Evolutionary conservation across 1,139 yeast genomes (phyloP).

Genomic region (Protomyces pachydermus): DNA sequence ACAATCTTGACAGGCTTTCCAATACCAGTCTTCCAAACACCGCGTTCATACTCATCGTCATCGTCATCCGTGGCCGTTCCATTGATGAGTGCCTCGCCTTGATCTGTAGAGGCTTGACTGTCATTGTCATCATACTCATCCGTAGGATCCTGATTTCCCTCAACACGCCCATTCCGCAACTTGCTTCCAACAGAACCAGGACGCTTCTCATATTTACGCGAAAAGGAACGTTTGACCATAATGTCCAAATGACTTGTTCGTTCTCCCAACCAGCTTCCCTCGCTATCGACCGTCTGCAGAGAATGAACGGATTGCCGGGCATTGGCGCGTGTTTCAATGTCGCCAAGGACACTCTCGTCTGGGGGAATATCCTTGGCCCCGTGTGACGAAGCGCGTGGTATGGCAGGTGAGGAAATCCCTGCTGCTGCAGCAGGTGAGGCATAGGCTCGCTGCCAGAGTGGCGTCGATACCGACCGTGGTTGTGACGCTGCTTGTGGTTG

Average conservation of each 20-base stretch:
- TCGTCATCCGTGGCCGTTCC: neutral
- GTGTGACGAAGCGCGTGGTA: neutral
- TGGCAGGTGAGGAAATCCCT: neutral
- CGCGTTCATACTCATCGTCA: constrained; percentile 22
- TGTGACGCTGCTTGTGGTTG: neutral
- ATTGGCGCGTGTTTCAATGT: neutral
- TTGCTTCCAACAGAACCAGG: neutral
- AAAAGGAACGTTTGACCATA: constrained; percentile 16
- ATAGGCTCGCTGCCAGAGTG: neutral
- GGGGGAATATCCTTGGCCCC: neutral
- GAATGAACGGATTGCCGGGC: constrained; percentile 8
- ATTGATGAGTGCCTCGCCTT: neutral
- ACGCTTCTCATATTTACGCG: constrained; percentile 2
- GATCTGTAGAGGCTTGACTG: neutral
- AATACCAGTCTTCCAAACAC: constrained; percentile 20
- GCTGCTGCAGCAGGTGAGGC: neutral
- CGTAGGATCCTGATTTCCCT: neutral
- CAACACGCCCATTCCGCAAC: neutral
- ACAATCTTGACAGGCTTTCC: constrained; percentile 19
- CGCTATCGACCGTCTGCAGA: constrained; percentile 11
- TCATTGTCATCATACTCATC: neutral
- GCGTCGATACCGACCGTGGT: neutral
- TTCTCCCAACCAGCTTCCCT: constrained; percentile 12
- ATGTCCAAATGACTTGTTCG: constrained; percentile 3
- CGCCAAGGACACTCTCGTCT: neutral